Conservation (phyloP, 371 early-diverging fungal species). For the Smittium culicis region DNA sequence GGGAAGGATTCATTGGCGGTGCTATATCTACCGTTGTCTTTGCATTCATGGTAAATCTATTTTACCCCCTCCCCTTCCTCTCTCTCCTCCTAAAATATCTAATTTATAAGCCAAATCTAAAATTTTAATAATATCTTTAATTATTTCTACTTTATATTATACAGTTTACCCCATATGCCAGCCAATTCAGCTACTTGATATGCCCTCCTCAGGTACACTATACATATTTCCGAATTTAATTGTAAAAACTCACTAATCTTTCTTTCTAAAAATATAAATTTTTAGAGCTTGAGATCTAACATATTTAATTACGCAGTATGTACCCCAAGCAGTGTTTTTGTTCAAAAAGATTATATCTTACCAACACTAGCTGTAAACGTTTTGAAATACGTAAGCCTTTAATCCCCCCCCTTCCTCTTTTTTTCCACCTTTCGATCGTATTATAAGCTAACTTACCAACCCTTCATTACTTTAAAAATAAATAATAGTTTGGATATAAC, state of each 20-base stretch:
- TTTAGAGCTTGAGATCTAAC: background rate
- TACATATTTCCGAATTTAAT: no score
- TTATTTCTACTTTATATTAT: background rate
- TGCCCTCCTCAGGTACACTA: conserved; percentile 5
- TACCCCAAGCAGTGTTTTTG: background rate
- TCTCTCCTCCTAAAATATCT: background rate
- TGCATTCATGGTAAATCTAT: conserved; percentile 54
- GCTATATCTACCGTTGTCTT: conserved; percentile 74
- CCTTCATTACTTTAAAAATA: background rate
- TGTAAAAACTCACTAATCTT: background rate
- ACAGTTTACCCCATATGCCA: conserved; percentile 34
- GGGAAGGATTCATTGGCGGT: conserved; percentile 97
- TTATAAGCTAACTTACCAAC: no score
- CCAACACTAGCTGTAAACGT: background rate
- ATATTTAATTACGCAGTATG: background rate
- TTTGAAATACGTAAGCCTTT: background rate
- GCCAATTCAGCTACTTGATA: background rate
- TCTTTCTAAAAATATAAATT: background rate
- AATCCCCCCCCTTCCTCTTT: background rate
- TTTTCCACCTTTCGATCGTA: background rate
- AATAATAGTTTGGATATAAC: background rate
- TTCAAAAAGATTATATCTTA: background rate
- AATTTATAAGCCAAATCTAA: no score
- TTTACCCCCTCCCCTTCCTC: background rate
- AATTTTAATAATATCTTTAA: background rate